These are phyloP conservation scores for Nidularia pulvinata DNA, from an alignment of 768 basidiomycete species.

Conservation along the genomic window DNA sequence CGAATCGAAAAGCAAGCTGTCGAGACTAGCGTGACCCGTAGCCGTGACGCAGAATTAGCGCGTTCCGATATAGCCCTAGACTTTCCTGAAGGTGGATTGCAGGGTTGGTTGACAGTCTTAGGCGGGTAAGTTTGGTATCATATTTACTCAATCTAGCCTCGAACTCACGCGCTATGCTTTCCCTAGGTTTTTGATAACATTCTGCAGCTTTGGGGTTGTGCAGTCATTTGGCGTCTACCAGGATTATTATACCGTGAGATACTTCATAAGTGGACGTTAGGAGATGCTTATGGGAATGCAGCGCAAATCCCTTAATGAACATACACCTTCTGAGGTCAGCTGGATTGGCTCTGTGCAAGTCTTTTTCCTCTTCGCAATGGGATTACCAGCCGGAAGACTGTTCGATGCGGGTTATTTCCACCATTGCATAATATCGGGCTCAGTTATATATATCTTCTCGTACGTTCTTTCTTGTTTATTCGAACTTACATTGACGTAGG, in stretches of 20 bases:
- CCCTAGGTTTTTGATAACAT: constrained; percentile 36
- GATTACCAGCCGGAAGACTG: constrained; percentile 38
- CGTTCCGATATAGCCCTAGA: constrained; percentile 4
- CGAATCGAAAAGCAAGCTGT: background rate
- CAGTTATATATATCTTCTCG: constrained; percentile 40
- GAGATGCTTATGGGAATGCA: constrained; percentile 5
- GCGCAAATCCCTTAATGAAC: constrained; percentile 32
- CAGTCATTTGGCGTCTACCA: constrained; percentile 53
- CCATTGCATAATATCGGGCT: constrained; percentile 34
- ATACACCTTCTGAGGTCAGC: constrained; percentile 40
- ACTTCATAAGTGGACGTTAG: too few species aligned
- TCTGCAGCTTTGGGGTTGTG: constrained; percentile 48
- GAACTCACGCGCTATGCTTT: background rate
- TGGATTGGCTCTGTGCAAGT: constrained; percentile 54
- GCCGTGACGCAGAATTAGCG: background rate
- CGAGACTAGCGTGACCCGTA: constrained; percentile 1
- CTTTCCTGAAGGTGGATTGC: constrained; percentile 44
- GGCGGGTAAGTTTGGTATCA: constrained; percentile 35
- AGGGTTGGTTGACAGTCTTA: constrained; percentile 42
- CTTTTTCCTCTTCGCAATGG: constrained; percentile 45
- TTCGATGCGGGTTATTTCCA: constrained; percentile 53
- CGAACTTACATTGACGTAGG: background rate
- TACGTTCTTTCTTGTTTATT: constrained; percentile 14
- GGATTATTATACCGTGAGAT: constrained; percentile 45
- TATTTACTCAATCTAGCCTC: background rate